Conservation (phyloP, 441 rosid genomes). For the Metrosideros polymorpha region DNA sequence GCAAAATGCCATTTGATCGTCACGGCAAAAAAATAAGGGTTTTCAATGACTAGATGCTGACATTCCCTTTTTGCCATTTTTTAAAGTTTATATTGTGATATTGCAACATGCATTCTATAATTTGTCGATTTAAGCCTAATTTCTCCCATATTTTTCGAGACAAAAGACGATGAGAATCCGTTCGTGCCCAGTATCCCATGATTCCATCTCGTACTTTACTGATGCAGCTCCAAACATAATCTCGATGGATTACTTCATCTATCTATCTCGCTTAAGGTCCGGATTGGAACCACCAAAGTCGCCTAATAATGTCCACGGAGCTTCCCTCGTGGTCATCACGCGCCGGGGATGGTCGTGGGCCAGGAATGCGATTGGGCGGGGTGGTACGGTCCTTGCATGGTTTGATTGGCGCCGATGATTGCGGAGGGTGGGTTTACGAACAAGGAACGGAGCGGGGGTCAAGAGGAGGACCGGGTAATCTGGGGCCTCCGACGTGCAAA, state of each 20-base stretch:
- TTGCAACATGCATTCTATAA: rapidly evolving
- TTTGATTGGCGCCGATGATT: neutral
- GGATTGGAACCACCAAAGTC: neutral
- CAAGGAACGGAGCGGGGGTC: neutral
- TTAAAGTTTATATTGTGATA: neutral
- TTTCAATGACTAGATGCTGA: neutral
- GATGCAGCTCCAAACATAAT: neutral
- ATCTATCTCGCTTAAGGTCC: neutral
- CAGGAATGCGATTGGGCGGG: neutral
- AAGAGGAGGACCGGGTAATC: neutral
- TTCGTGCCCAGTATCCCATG: neutral
- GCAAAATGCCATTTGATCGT: neutral
- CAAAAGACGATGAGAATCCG: neutral
- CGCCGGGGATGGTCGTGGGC: neutral
- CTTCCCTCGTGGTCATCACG: neutral
- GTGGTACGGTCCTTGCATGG: neutral
- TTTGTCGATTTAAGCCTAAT: neutral
- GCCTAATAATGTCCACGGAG: rapidly evolving
- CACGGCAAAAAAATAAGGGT: neutral
- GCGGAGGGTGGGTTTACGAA: neutral
- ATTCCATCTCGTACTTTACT: neutral
- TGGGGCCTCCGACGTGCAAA: neutral
- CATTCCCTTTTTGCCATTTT: rapidly evolving
- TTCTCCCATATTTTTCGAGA: neutral
- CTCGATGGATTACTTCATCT: neutral